Evolutionary conservation across 1,139 yeast species (phyloP), one percentile per base, ranked within the genome.

Genomic region (Debaryomyces sp.): DNA sequence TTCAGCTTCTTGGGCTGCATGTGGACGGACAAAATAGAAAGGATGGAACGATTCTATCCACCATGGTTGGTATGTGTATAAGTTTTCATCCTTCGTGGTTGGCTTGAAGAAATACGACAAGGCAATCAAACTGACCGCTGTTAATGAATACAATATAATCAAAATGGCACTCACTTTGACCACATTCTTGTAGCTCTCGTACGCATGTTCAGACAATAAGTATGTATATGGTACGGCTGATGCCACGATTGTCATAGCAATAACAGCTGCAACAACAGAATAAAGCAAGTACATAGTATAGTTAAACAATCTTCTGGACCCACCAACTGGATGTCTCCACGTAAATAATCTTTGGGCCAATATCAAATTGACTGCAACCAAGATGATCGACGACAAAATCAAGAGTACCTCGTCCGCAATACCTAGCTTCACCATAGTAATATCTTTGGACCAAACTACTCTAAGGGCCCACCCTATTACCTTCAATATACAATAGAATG

Each of bases 311-410:
- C 53, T 59, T 43, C 77, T 56, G 24, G 73, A 67, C 52, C 79
- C 79, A 49, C 78, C 78, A 3, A 73, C 78, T 12, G 79, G 79
- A 58, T 74, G 79, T 60, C 79, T 65, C 78, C 78, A 74, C 2
- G 77, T 73, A 55, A 74, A 74, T 32, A 74, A 60, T 52, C 79
- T 63, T 56, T 73, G 78, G 10, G 78, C 76, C 50, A 73, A 60
- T 32, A 72, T 66, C 56, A 74, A 71, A 52, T 74, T 72, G 32
- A 70, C 63, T 3, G 77, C 68, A 2, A 68, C 73, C 29, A 73
- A 54, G 9, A 71, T 49, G 30, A 72, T 60, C 6, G 73, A 57
- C 1, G 77, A 70, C 13, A 72, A 54, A 47, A 74, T 65, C 43
- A 70, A 60, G 46, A 73, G 63, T 22, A 70, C 64, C 55, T 71